Evolutionary conservation across 139 green algal genomes (phyloP), one percentile per base, ranked within the genome.

Genomic region (Picochlorum sp.): DNA sequence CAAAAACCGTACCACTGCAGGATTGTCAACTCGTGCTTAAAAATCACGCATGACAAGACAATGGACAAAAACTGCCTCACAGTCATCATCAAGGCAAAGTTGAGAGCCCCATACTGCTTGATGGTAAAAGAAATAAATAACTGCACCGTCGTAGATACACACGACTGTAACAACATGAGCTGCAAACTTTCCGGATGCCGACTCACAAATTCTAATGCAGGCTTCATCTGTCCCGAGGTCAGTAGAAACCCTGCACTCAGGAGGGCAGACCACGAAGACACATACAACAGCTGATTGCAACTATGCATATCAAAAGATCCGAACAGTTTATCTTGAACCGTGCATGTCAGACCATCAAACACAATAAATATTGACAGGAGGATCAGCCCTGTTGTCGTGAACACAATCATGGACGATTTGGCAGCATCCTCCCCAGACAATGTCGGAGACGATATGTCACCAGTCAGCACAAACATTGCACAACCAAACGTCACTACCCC

Each of bases 51-150:
- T 1, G 82, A 92, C 31, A 94, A 66, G 38, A 96, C 71, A 71
- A 96, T 95, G 64, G 85, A 92, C 28, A 96, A 66, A 67, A 96
- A 88, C 69, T 95, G 88, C 15, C 90, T 76, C 1, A 88, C 89
- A 3, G 90, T 97, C 90, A 97, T 97, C 69, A 97, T 85, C 60
- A 86, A 90, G 10, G 89, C 90, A 65, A 97, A 95, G n/a, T 89
- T 67, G n/a, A 97, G 68, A 2, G 90, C 86, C n/a, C 89, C 89
- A 66, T 90, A 95, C 4, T 73, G 75, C 57, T 91, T 89, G 72
- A 96, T 95, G 31, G 90, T 96, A 73, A 89, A 91, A 6, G 70
- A 80, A 59, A 96, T 96, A 66, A 89, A 80, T 20, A 88, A 64
- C 72, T 67, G 74, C 57, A 77, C 34, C 58, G 72, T 65, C 37